Base-by-base conservation (phyloP, 805 yeast genomes). In the Ogataea degrootiae region DNA sequence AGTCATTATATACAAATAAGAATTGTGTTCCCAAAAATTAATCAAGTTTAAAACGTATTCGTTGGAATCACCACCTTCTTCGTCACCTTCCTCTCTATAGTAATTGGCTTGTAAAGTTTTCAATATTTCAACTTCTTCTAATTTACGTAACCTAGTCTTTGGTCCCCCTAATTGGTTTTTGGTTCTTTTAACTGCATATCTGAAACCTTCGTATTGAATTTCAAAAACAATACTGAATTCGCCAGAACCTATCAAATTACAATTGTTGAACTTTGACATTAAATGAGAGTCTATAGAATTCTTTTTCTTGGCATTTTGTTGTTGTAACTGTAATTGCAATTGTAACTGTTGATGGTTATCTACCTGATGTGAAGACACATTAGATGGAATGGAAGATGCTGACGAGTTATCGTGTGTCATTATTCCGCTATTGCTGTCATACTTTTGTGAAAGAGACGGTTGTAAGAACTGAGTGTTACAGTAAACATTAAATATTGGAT, bases 141-240 rank as follows among this genome's bases (percentile, higher is more conserved):
- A 64, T 45, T 83, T 76, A 11, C 88, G 74, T 45, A 75, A 71
- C 22, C 83, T 74, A 39, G 85, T 85, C 57, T 74, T 77, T 16
- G 77, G 77, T 1, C 85, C 76, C 51, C 70, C 66, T 34, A 82
- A 67, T 31, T 83, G 85, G 44, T 80, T 78, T 59, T 85, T 88
- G 26, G 94, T 81, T 49, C 96, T 75, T 66, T 94, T 94, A 44
- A 94, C 94, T 0, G 98, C 98, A 65, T 82, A 89, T 58, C 79
- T 82, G 42, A 77, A 75, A 44, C 75, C 73, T 50, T 82, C 82
- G 59, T 82, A 85, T 15, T 80, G 74, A 39, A 92, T 92, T 52
- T 86, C 86, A 65, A 82, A 94, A 16, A 95, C 99, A 21, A 80
- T 73, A 2, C 97, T 89, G 60, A 94, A 94, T 65, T 89, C 96